Evolutionary conservation across 108 stramenopile genomes (phyloP).

Genomic region (Poteriospumella lacustris): DNA sequence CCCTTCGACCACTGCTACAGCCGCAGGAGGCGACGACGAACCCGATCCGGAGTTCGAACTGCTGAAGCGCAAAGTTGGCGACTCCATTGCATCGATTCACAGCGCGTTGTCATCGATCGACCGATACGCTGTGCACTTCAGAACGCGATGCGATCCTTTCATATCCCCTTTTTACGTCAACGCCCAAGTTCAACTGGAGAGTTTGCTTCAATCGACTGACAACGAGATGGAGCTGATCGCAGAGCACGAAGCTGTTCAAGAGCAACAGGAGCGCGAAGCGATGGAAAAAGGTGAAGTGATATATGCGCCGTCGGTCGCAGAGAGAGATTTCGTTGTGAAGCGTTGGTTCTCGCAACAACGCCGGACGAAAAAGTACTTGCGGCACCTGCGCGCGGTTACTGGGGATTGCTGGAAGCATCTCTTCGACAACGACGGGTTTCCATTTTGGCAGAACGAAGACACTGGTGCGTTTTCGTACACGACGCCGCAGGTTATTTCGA

Average conservation of each 20-base stretch:
- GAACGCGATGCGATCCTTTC: conserved; percentile 38
- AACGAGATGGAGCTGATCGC: background rate
- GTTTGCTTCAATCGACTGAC: background rate
- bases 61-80: conserved; percentile 78
- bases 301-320: no score
- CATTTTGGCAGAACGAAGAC: conserved; percentile 14
- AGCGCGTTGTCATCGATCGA: conserved; percentile 56
- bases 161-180: conserved; percentile 34
- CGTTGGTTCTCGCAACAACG: no score
- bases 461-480: background rate
- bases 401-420: no score
- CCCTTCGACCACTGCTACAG: no score
- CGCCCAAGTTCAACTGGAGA: background rate
- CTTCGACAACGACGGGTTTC: background rate
- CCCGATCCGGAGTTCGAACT: conserved; percentile 78
- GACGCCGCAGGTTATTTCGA: background rate
- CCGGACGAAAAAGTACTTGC: no score
- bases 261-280: no score
- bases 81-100: conserved; percentile 67
- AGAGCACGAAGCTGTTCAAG: no score
- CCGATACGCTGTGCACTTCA: conserved; percentile 42
- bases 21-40: conserved; percentile 18
- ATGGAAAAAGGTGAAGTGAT: no score
- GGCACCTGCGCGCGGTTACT: no score
- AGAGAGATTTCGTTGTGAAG: no score